Evolutionary conservation across 116 monocot genomes (phyloP).

Genomic region (Phalaenopsis hybrid): DNA sequence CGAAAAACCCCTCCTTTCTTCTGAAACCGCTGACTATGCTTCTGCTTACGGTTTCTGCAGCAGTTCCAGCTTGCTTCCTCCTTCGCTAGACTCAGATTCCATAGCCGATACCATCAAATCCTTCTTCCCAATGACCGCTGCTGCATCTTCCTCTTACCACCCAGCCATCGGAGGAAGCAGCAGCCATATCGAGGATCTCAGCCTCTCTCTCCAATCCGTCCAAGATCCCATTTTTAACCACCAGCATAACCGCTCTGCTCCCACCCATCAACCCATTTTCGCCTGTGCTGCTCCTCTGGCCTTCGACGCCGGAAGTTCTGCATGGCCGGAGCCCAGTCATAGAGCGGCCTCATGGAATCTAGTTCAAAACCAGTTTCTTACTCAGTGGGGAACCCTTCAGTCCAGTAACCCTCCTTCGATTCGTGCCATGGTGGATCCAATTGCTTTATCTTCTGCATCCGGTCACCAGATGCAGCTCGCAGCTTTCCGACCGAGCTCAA

Average conservation of each 20-base stretch:
- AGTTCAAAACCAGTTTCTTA: slow-evolving; percentile 43
- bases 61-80: slow-evolving; percentile 7
- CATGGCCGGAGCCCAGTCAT: slow-evolving; percentile 3
- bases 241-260: neutral
- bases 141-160: slow-evolving; percentile 35
- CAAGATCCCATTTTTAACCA: slow-evolving; percentile 36
- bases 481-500: slow-evolving; percentile 10
- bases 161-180: slow-evolving; percentile 32
- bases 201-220: slow-evolving; percentile 88
- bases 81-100: slow-evolving; percentile 54
- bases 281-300: slow-evolving; percentile 7
- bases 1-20: neutral
- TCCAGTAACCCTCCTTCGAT: slow-evolving; percentile 70
- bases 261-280: slow-evolving; percentile 8
- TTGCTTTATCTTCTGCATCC: neutral
- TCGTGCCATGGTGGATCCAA: slow-evolving; percentile 22
- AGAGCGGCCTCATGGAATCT: slow-evolving; percentile 12
- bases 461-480: slow-evolving; percentile 29
- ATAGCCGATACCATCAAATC: slow-evolving; percentile 91
- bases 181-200: slow-evolving; percentile 59
- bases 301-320: slow-evolving; percentile 7
- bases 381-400: slow-evolving; percentile 99
- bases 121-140: slow-evolving; percentile 65
- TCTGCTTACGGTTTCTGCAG: neutral
- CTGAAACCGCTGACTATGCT: neutral